Percentiles rank a stretch among this genome's conserved stretches.
Evolutionary conservation across 176 grass and related monocot species (phyloP).

Genomic region (Oryza glumipatula): DNA sequence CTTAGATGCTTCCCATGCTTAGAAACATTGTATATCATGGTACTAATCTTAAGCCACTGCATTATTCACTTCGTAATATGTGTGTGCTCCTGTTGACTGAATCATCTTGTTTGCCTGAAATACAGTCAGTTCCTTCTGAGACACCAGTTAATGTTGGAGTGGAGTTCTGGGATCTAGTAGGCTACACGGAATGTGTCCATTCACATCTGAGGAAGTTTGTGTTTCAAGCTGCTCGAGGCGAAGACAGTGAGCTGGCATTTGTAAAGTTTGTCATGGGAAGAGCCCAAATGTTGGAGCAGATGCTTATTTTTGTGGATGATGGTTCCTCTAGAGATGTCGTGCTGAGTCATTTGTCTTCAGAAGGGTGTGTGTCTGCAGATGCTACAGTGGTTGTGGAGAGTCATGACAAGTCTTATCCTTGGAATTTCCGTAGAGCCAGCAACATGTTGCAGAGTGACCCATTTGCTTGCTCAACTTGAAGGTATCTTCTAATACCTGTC

Average conservation of each 20-base stretch:
- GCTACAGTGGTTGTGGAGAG: conserved; percentile 50
- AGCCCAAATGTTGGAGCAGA: conserved; percentile 57
- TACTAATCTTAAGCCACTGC: not conserved
- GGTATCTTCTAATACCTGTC: conserved; percentile 10
- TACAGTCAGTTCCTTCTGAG: conserved; percentile 51
- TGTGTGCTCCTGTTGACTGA: conserved; percentile 14
- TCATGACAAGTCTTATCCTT: not conserved
- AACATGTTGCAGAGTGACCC: conserved; percentile 38
- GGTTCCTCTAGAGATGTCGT: conserved; percentile 48
- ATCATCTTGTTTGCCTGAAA: conserved; percentile 16
- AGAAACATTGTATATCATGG: conserved; percentile 55
- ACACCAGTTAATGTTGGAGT: not conserved
- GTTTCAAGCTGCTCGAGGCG: conserved; percentile 43
- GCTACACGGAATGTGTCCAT: conserved; percentile 49
- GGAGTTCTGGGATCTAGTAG: conserved; percentile 58
- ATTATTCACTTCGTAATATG: not conserved
- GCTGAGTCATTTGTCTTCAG: conserved; percentile 37
- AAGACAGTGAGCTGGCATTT: conserved; percentile 49
- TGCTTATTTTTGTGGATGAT: conserved; percentile 41
- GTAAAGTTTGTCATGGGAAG: conserved; percentile 55
- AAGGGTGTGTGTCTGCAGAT: conserved; percentile 47
- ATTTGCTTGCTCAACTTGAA: conserved; percentile 45
- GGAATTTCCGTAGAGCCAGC: conserved; percentile 39
- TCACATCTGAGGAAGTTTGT: conserved; percentile 56
- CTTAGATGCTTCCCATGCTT: conserved; percentile 65